phyloP scores from a whole-genome alignment of 768 basidiomycete species.

The Boletus tylopilopsis region DNA sequence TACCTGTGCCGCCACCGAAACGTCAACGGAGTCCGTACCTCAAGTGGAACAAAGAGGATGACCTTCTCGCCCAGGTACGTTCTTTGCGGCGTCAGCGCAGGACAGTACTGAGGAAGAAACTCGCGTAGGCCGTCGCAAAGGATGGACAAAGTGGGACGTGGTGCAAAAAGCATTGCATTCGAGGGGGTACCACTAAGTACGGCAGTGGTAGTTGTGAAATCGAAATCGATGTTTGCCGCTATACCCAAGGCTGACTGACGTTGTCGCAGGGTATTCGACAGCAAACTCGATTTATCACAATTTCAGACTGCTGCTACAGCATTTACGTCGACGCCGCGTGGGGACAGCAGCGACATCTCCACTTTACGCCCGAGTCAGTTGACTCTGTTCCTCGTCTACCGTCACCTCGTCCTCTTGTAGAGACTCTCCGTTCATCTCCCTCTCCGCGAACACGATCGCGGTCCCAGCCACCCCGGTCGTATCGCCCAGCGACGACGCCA shows the following conservation, averaged over 20 bases:
- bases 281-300: constrained; percentile 33
- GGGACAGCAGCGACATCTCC: too few species aligned
- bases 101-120: neutral
- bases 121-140: constrained; percentile 35
- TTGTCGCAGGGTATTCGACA: constrained; percentile 31
- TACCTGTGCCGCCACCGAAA: constrained; percentile 23
- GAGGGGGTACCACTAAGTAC: constrained; percentile 41
- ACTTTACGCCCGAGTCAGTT: too few species aligned
- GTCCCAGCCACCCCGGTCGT: too few species aligned
- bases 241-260: neutral
- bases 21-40: constrained; percentile 39
- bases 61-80: constrained; percentile 36
- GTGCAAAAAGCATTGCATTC: constrained; percentile 40
- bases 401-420: too few species aligned
- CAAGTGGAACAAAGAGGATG: constrained; percentile 42
- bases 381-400: too few species aligned
- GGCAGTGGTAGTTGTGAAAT: constrained; percentile 41
- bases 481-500: neutral
- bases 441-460: too few species aligned
- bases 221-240: neutral
- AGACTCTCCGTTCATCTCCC: too few species aligned
- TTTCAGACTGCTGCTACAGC: constrained; percentile 28
- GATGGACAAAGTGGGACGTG: constrained; percentile 37
- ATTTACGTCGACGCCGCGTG: constrained; percentile 12
- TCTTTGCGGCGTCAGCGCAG: neutral